Conservation (phyloP, 2,329 filamentous ascomycete genomes). For the Trichophyton schoenleinii region DNA sequence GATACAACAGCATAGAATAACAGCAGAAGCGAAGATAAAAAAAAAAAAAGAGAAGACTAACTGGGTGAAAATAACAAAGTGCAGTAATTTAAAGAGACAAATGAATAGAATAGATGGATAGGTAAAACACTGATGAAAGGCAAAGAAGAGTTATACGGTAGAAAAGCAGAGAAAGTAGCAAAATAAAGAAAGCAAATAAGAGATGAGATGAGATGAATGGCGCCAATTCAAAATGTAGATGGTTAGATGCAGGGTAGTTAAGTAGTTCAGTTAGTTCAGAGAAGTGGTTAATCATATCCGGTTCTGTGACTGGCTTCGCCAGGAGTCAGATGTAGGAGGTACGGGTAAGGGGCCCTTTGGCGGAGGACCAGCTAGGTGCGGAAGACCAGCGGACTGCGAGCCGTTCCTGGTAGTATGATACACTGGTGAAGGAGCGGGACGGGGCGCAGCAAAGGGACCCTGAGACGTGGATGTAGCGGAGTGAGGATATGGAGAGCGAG, state of each 20-base stretch:
- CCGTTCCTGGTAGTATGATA: slow-evolving; percentile 4
- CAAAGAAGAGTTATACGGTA: too few species aligned
- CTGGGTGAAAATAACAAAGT: not conserved
- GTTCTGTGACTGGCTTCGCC: slow-evolving; percentile 3
- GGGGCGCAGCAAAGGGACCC: slow-evolving; percentile 9
- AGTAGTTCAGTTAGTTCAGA: not conserved
- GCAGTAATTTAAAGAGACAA: not conserved
- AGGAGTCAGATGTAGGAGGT: slow-evolving; percentile 30
- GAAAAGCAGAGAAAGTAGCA: too few species aligned
- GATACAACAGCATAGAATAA: not conserved
- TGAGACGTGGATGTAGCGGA: slow-evolving; percentile 7
- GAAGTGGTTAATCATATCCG: not conserved
- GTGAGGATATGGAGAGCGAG: slow-evolving; percentile 7
- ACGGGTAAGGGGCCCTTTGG: slow-evolving; percentile 48
- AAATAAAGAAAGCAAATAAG: not conserved
- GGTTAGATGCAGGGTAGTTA: not conserved
- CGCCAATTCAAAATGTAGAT: not conserved
- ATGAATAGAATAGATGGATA: not conserved
- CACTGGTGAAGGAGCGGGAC: slow-evolving; percentile 10
- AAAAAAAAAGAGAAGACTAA: not conserved
- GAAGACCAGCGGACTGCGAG: slow-evolving; percentile 46
- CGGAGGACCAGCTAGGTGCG: slow-evolving; percentile 49
- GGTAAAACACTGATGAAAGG: not conserved
- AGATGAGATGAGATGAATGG: not conserved
- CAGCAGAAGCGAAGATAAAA: not conserved